Base-by-base conservation (phyloP, 495 filamentous ascomycete species). In the Umbilicaria muhlenbergii region DNA sequence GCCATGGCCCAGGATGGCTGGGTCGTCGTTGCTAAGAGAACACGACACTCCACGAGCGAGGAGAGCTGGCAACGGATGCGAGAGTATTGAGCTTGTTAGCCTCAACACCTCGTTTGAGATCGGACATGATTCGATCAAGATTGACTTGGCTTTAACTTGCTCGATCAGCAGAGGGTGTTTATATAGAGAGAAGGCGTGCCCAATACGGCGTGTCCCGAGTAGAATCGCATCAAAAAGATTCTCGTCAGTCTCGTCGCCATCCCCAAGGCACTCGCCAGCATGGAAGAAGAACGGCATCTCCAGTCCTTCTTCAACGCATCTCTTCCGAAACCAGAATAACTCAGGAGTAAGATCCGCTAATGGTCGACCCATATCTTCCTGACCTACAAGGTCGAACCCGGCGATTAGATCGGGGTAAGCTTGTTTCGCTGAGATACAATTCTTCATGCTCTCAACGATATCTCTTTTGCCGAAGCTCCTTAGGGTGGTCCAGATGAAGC, bases 261-360 rank as follows among this genome's bases (percentile, higher is more conserved):
- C 80, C 13, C 84, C 83, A 0, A 88, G 71, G 34, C 71, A 79
- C 57, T 93, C 86, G 24, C 88, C 91, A 2, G 88, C 91, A 53
- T 93, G 87, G 59, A 98, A 88, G 66, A 89, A 91, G 62, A 94
- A 92, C 3, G 91, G 91, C n/a, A 98, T 80, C 17, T 91, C 75
- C 24, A 94, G 70, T 7, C 70, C 77, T 55, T 86, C 78, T 52
- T 83, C 73, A 11, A 72, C 71, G 56, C 88, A 95, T 41, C 74
- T 72, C 54, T 89, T 89, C 32, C 77, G 77, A 67, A 96, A 95
- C 84, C 84, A 94, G 53, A 95, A 86, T 1, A 96, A 62, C 42
- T 92, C 73, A 0, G 88, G 86, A 0, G 86, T 70, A 2, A 92
- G 64, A 50, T 88, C 81, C 21, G 69, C 70, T 8, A 94, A 74